Base-by-base conservation (phyloP, 306 rosid genomes). In the Phaseolus lunatus region DNA sequence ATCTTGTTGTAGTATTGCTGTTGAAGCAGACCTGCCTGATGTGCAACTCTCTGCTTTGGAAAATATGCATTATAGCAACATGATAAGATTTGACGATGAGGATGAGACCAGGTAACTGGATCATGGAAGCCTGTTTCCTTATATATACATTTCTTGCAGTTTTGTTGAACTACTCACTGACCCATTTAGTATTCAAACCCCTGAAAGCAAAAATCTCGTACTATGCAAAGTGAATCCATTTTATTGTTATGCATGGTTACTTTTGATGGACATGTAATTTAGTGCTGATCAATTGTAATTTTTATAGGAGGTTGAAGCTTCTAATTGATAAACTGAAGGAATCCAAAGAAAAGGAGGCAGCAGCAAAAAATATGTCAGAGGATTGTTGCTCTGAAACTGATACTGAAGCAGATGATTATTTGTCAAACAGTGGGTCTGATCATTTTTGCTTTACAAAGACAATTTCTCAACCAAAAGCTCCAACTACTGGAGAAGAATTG, bases 21-120 rank as follows among this genome's bases (percentile, higher is more conserved):
- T 81, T 78, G 91, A 92, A 76, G 92, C 92, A 27, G 80, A 87
- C 66, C 88, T 89, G 80, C 90, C 90, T 77, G 66, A 78, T n/a
- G 39, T 82, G 53, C 95, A 95, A 81, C 96, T 90, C 80, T 76
- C 83, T 48, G 98, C 97, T 20, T 89, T 95, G 78, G 96, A 95
- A 80, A 92, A 92, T 73, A 95, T 95, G 98, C 97, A 95, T 68
- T 92, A 95, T 74, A 87, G 87, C 88, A 86, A 92, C 78, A 84
- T 92, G 97, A 89, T 90, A 67, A 85, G 98, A 83, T 90, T 92
- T 86, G 93, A 90, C 76, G 75, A 92, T 76, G 88, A 86, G 73
- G 86, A 84, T 24, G 91, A 90, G 88, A 88, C 97, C 76, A 86
- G 97, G 98, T 92, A 95, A 83, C 75, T 71, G 48, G 61, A 78